Conservation (phyloP, 2,329 filamentous ascomycete species). For the Phoma sp. region DNA sequence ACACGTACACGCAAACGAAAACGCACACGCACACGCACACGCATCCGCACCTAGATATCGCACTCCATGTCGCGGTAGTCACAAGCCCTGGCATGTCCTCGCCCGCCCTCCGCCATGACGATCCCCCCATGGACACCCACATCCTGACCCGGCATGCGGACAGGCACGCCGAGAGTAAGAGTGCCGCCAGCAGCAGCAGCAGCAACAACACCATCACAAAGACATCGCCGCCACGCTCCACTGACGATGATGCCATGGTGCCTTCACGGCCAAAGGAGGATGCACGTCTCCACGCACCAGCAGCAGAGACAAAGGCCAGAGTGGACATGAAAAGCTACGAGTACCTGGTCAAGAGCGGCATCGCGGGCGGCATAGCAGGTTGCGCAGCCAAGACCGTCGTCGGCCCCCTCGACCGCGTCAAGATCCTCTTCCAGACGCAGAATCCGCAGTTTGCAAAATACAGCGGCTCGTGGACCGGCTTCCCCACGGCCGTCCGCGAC, state of each 20-base stretch:
- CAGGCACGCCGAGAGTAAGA: constrained; percentile 32
- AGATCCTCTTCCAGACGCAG: constrained; percentile 96
- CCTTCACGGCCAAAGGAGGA: constrained; percentile 39
- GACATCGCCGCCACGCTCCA: constrained; percentile 54
- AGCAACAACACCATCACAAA: constrained; percentile 9
- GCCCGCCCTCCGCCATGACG: constrained; percentile 47
- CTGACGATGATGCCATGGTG: constrained; percentile 60
- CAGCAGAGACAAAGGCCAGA: constrained; percentile 47
- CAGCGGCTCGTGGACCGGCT: constrained; percentile 84
- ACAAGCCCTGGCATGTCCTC: constrained; percentile 46
- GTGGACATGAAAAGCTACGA: constrained; percentile 76
- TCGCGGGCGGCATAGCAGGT: constrained; percentile 89
- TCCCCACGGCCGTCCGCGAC: constrained; percentile 79
- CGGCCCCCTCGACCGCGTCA: constrained; percentile 93
- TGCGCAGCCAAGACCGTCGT: constrained; percentile 96
- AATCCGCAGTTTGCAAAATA: constrained; percentile 96
- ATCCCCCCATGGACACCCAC: constrained; percentile 39
- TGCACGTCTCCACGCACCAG: background rate
- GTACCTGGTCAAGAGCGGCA: constrained; percentile 81
- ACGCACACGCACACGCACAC: background rate
- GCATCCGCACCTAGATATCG: background rate
- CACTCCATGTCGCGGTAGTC: constrained; percentile 32
- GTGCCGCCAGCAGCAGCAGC: constrained; percentile 18
- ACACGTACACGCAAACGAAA: background rate
- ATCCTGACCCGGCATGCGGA: constrained; percentile 38